Conservation (phyloP, 768 basidiomycete genomes). For the Pulveroboletus sp. region DNA sequence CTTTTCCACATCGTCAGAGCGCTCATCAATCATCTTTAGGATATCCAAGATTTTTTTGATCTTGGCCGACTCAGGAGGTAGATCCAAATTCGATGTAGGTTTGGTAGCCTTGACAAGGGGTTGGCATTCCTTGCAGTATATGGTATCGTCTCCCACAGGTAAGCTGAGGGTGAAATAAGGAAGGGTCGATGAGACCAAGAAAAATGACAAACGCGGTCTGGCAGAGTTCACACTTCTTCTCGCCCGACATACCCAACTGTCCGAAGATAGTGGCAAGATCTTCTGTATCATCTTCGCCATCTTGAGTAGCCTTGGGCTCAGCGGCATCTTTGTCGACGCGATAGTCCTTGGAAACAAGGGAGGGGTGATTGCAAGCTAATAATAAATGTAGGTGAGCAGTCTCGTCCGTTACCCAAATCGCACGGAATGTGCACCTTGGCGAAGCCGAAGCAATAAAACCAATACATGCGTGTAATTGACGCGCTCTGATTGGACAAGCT, state of each 20-base stretch:
- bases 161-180: conserved; percentile 15
- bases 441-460: conserved; percentile 70
- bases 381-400: background rate
- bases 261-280: conserved; percentile 74
- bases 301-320: conserved; percentile 54
- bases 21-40: conserved; percentile 57
- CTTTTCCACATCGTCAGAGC: conserved; percentile 67
- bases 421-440: conserved; percentile 65
- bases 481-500: conserved; percentile 51
- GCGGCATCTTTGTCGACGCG: conserved; percentile 71
- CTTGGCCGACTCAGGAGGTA: conserved; percentile 79
- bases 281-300: conserved; percentile 57
- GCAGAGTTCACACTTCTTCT: conserved; percentile 76
- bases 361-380: conserved; percentile 86
- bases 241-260: conserved; percentile 54
- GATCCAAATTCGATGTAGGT: conserved; percentile 16
- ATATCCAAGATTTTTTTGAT: conserved; percentile 78
- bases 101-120: conserved; percentile 47
- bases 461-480: conserved; percentile 68
- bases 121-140: conserved; percentile 59
- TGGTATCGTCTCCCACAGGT: conserved; percentile 23
- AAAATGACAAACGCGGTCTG: conserved; percentile 53
- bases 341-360: conserved; percentile 75
- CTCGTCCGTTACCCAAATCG: background rate
- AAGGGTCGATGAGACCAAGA: background rate